Conservation (phyloP, 2,329 filamentous ascomycete species). For the Pyrenochaeta sp. region DNA sequence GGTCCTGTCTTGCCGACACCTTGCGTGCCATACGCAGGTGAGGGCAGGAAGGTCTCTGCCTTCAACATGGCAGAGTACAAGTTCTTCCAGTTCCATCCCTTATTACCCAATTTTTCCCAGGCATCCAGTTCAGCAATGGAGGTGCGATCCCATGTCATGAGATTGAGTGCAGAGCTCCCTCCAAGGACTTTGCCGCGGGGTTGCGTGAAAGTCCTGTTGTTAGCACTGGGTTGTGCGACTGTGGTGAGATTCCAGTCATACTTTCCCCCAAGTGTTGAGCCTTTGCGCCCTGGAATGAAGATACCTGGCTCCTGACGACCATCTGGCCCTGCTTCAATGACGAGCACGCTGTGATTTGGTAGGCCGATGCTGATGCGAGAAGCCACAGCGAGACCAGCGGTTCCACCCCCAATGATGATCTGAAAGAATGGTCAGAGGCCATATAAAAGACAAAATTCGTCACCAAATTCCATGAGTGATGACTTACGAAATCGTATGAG, state of each 20-base stretch:
- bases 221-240: slow-evolving; percentile 50
- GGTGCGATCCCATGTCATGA: slow-evolving; percentile 47
- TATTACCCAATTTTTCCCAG: slow-evolving; percentile 41
- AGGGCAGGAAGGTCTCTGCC: slow-evolving; percentile 41
- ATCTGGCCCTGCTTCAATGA: slow-evolving; percentile 42
- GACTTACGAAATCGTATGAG: slow-evolving; percentile 18
- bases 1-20: slow-evolving; percentile 44
- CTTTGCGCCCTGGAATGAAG: slow-evolving; percentile 36
- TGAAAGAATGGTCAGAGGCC: slow-evolving; percentile 4
- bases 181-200: slow-evolving; percentile 60
- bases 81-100: slow-evolving; percentile 44
- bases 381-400: slow-evolving; percentile 40
- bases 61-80: slow-evolving; percentile 45
- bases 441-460: neutral
- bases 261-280: slow-evolving; percentile 35
- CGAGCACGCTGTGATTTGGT: slow-evolving; percentile 28
- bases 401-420: slow-evolving; percentile 36
- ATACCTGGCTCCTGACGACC: slow-evolving; percentile 37
- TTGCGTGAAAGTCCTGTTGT: slow-evolving; percentile 52
- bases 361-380: slow-evolving; percentile 45
- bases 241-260: slow-evolving; percentile 56
- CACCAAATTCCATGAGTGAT: neutral
- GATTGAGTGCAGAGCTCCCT: slow-evolving; percentile 57
- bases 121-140: slow-evolving; percentile 40
- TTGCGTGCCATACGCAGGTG: slow-evolving; percentile 32